Base-by-base conservation (phyloP, 2,329 filamentous ascomycete species). In the Nemania abortiva region DNA sequence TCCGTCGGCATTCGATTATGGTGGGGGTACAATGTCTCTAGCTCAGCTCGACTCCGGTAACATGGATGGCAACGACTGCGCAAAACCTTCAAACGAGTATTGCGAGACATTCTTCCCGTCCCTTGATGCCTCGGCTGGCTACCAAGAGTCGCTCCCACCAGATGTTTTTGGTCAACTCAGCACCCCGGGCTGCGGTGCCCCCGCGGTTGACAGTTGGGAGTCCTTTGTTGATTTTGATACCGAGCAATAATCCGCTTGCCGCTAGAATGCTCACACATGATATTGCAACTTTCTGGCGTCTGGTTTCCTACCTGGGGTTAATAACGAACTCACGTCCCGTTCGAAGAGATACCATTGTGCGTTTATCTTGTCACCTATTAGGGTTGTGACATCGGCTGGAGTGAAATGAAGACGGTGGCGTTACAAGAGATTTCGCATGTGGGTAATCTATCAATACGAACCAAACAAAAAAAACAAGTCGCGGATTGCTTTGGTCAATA, bases 191-290 rank as follows among this genome's bases (percentile, higher is more conserved):
- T 53, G 57, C n/a, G 68, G 57, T 11, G 73, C 69, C 11, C 59
- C 56, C 50, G 24, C 22, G n/a, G 4, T 18, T 13, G 50, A 53
- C 2, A 11, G 5, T 10, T 53, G 50, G 50, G 50, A 53, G 18
- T 76, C 71, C 34, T 76, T 78, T 24, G 72, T 79, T 20, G 76
- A 79, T 53, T 79, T 77, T 45, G 77, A 75, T 22, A 72, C 74
- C 0, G 76, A 78, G 70, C 74, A 76, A 64, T 77, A 70, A 72
- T 34, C 10, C 22, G n/a, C 18, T 13, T 34, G 5, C 3, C 18
- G 6, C 50, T 29, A n/a, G 24, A 11, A 31, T 15, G 13, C 11
- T 15, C 27, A 13, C 18, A 3, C 39, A 20, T 7, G 5, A 4
- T 13, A 7, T 15, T 5, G 1, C 7, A 3, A 31, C 10, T 62